phyloP scores from a whole-genome alignment of 768 basidiomycete genomes.

The Hydnomerulius pinastri region DNA sequence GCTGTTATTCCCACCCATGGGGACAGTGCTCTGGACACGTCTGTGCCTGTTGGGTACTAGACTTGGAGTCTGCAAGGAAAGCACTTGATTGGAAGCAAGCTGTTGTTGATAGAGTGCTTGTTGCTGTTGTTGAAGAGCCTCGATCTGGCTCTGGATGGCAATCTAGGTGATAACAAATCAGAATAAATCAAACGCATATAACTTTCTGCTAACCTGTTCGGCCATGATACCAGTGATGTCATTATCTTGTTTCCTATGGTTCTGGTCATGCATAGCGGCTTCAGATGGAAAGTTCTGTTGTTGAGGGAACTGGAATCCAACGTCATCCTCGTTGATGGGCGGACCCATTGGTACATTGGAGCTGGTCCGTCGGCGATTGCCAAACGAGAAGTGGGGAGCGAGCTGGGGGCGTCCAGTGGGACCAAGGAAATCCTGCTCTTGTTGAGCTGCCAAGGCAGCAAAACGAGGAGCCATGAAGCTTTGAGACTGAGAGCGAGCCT shows the following conservation, averaged over 20 bases:
- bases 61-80: conserved; percentile 78
- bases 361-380: conserved; percentile 58
- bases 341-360: conserved; percentile 60
- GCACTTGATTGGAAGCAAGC: conserved; percentile 82
- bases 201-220: conserved; percentile 70
- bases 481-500: conserved; percentile 76
- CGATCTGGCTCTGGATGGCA: conserved; percentile 88
- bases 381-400: conserved; percentile 91
- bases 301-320: conserved; percentile 82
- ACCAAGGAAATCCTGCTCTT: conserved; percentile 63
- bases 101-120: conserved; percentile 89
- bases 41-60: conserved; percentile 74
- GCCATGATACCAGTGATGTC: conserved; percentile 93
- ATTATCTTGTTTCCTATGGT: conserved; percentile 60
- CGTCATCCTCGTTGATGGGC: conserved; percentile 78
- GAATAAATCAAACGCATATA: conserved; percentile 2
- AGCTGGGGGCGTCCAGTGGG: conserved; percentile 85
- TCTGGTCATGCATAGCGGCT: conserved; percentile 32
- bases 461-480: conserved; percentile 90
- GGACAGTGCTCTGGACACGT: conserved; percentile 85
- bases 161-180: conserved; percentile 50
- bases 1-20: conserved; percentile 54
- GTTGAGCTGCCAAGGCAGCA: conserved; percentile 73
- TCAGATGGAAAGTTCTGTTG: conserved; percentile 43
- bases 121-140: conserved; percentile 87